Percentiles rank a stretch among this genome's conserved stretches.
Conservation (phyloP, 2,329 filamentous ascomycete species). For the Monosporascus sp. region DNA sequence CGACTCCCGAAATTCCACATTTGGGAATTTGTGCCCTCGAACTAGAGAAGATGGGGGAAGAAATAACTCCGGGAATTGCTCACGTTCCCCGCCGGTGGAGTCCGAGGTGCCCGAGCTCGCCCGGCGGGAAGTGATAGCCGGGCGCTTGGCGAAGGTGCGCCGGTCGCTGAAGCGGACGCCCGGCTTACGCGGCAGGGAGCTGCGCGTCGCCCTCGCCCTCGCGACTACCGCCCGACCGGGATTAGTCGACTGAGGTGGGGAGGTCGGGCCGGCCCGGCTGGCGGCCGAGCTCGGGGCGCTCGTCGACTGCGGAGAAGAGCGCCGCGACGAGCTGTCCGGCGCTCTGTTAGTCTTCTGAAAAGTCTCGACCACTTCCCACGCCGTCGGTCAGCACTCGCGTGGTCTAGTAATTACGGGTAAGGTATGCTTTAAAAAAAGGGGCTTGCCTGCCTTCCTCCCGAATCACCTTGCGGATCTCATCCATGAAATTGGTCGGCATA, state of each 20-base stretch:
- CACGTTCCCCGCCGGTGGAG: constrained; percentile 38
- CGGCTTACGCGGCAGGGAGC: constrained; percentile 2
- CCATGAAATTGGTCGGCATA: constrained; percentile 10
- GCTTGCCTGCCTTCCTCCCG: constrained; percentile 11
- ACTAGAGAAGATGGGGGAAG: no score
- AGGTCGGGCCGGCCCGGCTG: neutral
- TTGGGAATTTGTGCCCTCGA: no score
- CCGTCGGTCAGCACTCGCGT: neutral
- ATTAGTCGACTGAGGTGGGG: neutral
- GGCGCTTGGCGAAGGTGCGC: constrained; percentile 6
- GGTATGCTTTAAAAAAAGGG: neutral
- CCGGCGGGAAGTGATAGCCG: constrained; percentile 2
- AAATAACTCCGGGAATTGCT: no score
- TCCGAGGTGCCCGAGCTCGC: constrained; percentile 5
- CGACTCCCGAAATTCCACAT: no score
- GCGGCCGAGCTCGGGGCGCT: neutral
- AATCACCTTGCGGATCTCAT: constrained; percentile 13
- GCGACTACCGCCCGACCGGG: no score
- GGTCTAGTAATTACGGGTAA: neutral
- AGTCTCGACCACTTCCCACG: neutral
- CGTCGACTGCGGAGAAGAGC: neutral
- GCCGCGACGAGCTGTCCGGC: no score
- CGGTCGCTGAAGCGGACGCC: constrained; percentile 15
- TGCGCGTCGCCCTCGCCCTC: neutral
- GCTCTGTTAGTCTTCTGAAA: neutral